A percentile compares a stretch with the other conserved stretches of the same genome.
Evolutionary conservation across 345 rosid species (phyloP).

Genomic region (Sisymbrium altissimum): DNA sequence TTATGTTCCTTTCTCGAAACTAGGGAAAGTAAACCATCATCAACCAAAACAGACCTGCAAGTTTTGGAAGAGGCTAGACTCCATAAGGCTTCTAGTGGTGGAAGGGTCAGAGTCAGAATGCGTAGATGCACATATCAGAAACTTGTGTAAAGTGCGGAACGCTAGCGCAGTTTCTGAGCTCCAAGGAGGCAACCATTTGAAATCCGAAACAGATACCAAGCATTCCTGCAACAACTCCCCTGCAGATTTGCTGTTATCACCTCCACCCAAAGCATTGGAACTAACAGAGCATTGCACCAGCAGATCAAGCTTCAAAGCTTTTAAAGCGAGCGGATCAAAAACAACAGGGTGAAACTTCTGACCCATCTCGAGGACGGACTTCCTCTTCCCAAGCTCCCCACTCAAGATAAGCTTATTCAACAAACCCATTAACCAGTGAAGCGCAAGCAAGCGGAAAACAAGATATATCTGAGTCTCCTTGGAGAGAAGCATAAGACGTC

Average conservation of each 20-base stretch:
- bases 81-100: conserved; percentile 48
- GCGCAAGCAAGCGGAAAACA: conserved; percentile 75
- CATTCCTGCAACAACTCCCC: conserved; percentile 62
- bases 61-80: conserved; percentile 52
- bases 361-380: conserved; percentile 52
- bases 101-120: conserved; percentile 63
- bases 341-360: conserved; percentile 67
- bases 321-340: conserved; percentile 92
- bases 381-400: conserved; percentile 53
- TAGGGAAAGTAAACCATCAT: conserved; percentile 4
- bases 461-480: conserved; percentile 61
- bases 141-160: conserved; percentile 79
- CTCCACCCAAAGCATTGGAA: conserved; percentile 41
- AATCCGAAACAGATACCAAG: conserved; percentile 72
- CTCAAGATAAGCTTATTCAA: conserved; percentile 43
- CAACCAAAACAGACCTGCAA: conserved; percentile 57
- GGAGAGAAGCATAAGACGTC: conserved; percentile 60
- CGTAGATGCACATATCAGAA: conserved; percentile 69
- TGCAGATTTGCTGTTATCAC: conserved; percentile 36
- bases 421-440: conserved; percentile 84
- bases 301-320: conserved; percentile 82
- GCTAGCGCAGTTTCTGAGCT: conserved; percentile 94
- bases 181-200: conserved; percentile 92
- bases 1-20: neutral
- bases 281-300: conserved; percentile 60